Evolutionary conservation across 768 basidiomycete species (phyloP).

Genomic region (Kwoniella pini): DNA sequence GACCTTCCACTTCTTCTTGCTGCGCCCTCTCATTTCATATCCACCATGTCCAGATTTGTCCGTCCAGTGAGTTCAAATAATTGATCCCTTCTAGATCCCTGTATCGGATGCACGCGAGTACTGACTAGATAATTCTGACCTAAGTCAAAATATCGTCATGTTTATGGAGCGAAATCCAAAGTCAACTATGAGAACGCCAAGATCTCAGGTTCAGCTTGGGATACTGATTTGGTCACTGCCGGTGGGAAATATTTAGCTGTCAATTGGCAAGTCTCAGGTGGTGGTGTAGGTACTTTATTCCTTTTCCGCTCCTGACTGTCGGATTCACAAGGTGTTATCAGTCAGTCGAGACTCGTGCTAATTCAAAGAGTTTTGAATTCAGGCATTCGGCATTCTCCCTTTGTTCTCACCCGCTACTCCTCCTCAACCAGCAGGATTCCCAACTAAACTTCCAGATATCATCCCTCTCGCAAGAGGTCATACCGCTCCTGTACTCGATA

Average conservation of each 20-base stretch:
- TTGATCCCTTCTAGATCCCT: not conserved
- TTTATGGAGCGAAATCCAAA: slow-evolving; percentile 85
- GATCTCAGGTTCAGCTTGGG: slow-evolving; percentile 87
- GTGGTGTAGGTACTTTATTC: slow-evolving; percentile 41
- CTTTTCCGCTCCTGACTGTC: too few relatives aligned
- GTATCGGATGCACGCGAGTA: not conserved
- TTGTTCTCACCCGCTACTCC: slow-evolving; percentile 63
- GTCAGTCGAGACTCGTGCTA: too few relatives aligned
- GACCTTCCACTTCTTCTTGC: not conserved
- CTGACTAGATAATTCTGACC: not conserved
- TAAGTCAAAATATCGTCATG: slow-evolving; percentile 87
- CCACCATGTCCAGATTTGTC: slow-evolving; percentile 79
- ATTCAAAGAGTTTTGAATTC: not conserved
- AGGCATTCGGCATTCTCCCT: slow-evolving; percentile 89
- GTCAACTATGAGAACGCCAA: slow-evolving; percentile 61
- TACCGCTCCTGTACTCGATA: slow-evolving; percentile 68
- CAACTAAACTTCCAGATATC: slow-evolving; percentile 83
- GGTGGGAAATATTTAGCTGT: slow-evolving; percentile 85
- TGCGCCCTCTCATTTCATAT: not conserved
- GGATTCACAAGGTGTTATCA: too few relatives aligned
- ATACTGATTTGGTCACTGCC: slow-evolving; percentile 86
- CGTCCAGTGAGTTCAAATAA: slow-evolving; percentile 57
- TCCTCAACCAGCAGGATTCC: slow-evolving; percentile 61
- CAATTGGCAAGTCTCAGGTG: slow-evolving; percentile 72
- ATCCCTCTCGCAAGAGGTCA: slow-evolving; percentile 83